phyloP scores from a whole-genome alignment of 2,329 filamentous ascomycete species.

The Colletotrichum orbiculare region DNA sequence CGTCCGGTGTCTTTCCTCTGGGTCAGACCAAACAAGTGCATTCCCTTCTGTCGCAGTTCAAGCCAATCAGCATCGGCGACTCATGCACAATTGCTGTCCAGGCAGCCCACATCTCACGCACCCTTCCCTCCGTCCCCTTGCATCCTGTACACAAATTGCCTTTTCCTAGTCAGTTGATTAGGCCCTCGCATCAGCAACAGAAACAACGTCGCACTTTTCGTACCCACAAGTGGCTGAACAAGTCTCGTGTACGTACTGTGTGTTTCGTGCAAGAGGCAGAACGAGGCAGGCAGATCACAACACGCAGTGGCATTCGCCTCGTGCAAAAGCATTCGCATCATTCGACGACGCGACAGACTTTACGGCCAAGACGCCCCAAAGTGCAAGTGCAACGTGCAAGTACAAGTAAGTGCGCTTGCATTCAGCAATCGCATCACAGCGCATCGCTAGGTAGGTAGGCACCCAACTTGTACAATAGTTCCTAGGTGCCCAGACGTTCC shows the following conservation, averaged over 20 bases:
- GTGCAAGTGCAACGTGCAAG: too few species aligned
- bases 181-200: slow-evolving; percentile 30
- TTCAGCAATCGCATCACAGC: too few species aligned
- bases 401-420: too few species aligned
- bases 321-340: too few species aligned
- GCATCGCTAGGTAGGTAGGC: too few species aligned
- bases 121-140: slow-evolving; percentile 31
- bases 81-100: slow-evolving; percentile 11
- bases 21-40: slow-evolving; percentile 34
- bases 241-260: background rate
- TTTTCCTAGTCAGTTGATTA: slow-evolving; percentile 34
- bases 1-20: slow-evolving; percentile 24
- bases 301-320: too few species aligned
- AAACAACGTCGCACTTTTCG: background rate
- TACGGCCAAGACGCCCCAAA: too few species aligned
- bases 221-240: background rate
- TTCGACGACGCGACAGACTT: too few species aligned
- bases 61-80: slow-evolving; percentile 13
- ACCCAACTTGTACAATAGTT: too few species aligned
- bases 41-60: slow-evolving; percentile 22
- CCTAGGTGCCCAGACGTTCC: too few species aligned
- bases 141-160: slow-evolving; percentile 35
- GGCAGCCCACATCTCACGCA: slow-evolving; percentile 26
- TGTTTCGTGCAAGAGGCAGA: too few species aligned
- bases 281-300: too few species aligned